Conservation (phyloP, 1,284 basidiomycete genomes). For the Phellopilus nigrolimitatus region DNA sequence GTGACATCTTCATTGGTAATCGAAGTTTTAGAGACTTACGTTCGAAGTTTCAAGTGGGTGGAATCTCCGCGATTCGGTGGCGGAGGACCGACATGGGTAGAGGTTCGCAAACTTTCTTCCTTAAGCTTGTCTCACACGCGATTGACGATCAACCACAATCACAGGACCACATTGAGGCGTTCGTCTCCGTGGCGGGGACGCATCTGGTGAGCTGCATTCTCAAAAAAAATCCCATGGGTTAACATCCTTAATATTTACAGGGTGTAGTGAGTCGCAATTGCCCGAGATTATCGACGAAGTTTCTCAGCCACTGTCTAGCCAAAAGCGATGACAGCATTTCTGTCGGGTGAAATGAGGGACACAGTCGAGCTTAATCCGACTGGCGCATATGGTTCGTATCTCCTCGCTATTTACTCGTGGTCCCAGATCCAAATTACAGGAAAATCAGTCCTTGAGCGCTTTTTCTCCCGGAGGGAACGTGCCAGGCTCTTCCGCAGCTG, state of each 20-base stretch:
- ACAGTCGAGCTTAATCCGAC: slow-evolving; percentile 91
- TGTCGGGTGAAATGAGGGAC: slow-evolving; percentile 94
- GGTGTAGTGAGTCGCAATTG: slow-evolving; percentile 56
- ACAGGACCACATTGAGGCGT: slow-evolving; percentile 75
- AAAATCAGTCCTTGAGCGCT: slow-evolving; percentile 66
- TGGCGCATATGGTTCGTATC: slow-evolving; percentile 66
- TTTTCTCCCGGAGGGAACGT: slow-evolving; percentile 89
- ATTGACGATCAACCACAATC: neutral
- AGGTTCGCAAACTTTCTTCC: slow-evolving; percentile 45
- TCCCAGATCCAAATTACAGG: neutral
- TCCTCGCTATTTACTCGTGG: neutral
- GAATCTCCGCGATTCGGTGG: slow-evolving; percentile 83
- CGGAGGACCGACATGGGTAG: slow-evolving; percentile 90
- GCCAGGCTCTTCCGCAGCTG: slow-evolving; percentile 91
- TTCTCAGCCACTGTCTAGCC: slow-evolving; percentile 39
- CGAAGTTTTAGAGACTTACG: neutral
- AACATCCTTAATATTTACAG: slow-evolving; percentile 31
- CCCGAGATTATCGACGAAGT: neutral
- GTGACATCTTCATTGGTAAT: neutral
- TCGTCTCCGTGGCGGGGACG: slow-evolving; percentile 84
- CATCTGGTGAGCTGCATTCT: slow-evolving; percentile 55
- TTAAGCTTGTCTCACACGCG: neutral
- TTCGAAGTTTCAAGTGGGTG: slow-evolving; percentile 87
- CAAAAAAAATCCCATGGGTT: neutral
- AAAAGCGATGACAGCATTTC: slow-evolving; percentile 94